These are phyloP conservation scores for Colletotrichum agaves DNA, from an alignment of 2,329 filamentous ascomycete species.

Conservation along the genomic window DNA sequence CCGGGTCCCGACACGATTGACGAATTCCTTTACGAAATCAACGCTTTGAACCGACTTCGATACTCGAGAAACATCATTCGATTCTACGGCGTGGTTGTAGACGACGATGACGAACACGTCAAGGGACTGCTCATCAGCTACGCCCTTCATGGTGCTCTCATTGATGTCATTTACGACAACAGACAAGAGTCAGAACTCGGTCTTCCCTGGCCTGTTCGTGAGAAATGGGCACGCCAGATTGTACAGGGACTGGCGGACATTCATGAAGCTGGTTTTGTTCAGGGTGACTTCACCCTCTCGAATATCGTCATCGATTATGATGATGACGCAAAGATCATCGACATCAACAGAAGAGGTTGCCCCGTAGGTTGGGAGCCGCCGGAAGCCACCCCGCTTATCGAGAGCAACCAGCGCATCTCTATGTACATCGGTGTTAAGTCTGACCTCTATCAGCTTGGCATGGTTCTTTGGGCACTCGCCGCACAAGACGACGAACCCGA, in stretches of 20 bases:
- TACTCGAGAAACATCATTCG: conserved; percentile 82
- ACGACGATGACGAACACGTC: conserved; percentile 77
- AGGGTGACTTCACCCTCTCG: conserved; percentile 96
- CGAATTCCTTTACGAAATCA: conserved; percentile 97
- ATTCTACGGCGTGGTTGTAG: conserved; percentile 88
- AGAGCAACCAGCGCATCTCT: conserved; percentile 87
- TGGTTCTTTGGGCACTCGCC: conserved; percentile 95
- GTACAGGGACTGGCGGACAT: conserved; percentile 90
- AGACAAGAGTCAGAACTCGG: conserved; percentile 65
- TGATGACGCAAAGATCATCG: conserved; percentile 94
- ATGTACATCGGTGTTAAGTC: conserved; percentile 99
- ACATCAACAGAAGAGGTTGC: conserved; percentile 97
- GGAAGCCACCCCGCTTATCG: conserved; percentile 85
- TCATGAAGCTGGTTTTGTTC: conserved; percentile 95
- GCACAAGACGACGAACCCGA: conserved; percentile 92
- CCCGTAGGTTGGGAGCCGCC: conserved; percentile 98
- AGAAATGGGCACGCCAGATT: conserved; percentile 92
- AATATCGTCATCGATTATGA: conserved; percentile 93
- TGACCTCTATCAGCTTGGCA: conserved; percentile 93
- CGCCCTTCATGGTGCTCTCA: conserved; percentile 85
- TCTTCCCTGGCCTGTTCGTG: conserved; percentile 76
- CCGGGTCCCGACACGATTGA: conserved; percentile 95
- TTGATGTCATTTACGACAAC: conserved; percentile 89
- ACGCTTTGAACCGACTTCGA: conserved; percentile 84
- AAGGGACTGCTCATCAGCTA: conserved; percentile 92